Evolutionary conservation across 441 rosid species (phyloP).

Genomic region (Syzygium syzygioides): DNA sequence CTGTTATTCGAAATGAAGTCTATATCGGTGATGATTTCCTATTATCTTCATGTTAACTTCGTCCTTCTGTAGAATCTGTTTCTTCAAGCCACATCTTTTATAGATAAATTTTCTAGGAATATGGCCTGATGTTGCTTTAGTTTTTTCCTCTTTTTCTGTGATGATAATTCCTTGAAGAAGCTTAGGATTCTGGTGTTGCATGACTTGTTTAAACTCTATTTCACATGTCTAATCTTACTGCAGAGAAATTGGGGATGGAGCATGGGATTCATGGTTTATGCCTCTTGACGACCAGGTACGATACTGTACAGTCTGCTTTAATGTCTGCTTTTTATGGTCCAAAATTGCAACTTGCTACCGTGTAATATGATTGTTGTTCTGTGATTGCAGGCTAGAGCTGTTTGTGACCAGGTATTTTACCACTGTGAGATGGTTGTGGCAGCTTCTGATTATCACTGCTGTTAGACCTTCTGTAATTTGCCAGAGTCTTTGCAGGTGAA

Average conservation of each 20-base stretch:
- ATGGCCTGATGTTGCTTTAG: not conserved
- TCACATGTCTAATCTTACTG: not conserved
- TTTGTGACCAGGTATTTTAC: slow-evolving; percentile 51
- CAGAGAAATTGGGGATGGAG: slow-evolving; percentile 72
- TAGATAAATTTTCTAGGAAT: not conserved
- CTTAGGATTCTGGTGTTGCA: not conserved
- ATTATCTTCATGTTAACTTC: not conserved
- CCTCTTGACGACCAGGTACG: slow-evolving; percentile 59
- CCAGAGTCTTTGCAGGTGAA: slow-evolving; percentile 37
- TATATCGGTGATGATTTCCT: not conserved
- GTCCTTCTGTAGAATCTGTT: not conserved
- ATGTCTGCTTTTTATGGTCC: not conserved
- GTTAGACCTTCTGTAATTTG: slow-evolving; percentile 7
- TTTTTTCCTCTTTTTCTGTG: not conserved
- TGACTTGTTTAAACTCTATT: not conserved
- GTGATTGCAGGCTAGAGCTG: slow-evolving; percentile 35
- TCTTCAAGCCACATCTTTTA: not conserved
- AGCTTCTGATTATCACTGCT: not conserved
- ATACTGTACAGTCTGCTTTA: not conserved
- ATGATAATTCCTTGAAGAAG: not conserved
- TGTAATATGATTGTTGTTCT: slow-evolving; percentile 1
- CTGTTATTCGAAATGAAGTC: not conserved
- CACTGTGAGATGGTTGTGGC: slow-evolving; percentile 8
- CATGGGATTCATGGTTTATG: slow-evolving; percentile 76
- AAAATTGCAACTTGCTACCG: not conserved